Evolutionary conservation across 2,329 filamentous ascomycete genomes (phyloP).

Genomic region (Canariomyces notabilis): DNA sequence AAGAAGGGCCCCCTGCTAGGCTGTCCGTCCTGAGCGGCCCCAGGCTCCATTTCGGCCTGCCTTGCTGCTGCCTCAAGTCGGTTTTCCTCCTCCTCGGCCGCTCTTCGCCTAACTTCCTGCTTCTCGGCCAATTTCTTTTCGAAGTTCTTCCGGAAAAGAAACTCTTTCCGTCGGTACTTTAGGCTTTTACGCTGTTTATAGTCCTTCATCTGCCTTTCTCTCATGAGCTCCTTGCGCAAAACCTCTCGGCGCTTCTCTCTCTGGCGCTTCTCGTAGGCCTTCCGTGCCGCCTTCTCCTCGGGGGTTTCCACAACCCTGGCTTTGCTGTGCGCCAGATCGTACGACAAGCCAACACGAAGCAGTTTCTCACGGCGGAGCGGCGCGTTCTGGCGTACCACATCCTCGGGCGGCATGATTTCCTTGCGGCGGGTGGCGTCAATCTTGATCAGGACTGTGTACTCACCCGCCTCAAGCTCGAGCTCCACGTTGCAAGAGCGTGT

Average conservation of each 20-base stretch:
- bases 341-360: conserved; percentile 52
- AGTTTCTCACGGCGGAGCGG: conserved; percentile 52
- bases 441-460: conserved; percentile 53
- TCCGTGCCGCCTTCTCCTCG: conserved; percentile 45
- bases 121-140: conserved; percentile 29
- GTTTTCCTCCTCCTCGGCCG: conserved; percentile 20
- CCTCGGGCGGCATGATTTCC: conserved; percentile 43
- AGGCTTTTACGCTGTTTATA: conserved; percentile 35
- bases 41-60: no score
- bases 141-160: conserved; percentile 34
- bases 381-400: conserved; percentile 51
- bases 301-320: conserved; percentile 47
- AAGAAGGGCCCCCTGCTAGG: no score
- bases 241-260: conserved; percentile 47
- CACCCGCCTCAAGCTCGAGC: conserved; percentile 51
- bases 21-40: no score
- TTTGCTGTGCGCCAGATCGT: conserved; percentile 57
- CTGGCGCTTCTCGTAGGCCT: conserved; percentile 43
- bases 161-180: conserved; percentile 33
- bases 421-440: conserved; percentile 47
- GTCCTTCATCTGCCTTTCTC: conserved; percentile 33
- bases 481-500: conserved; percentile 55
- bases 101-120: conserved; percentile 22
- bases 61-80: no score
- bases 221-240: conserved; percentile 39